These are phyloP conservation scores for Zoysia matrella DNA, from an alignment of 202 grass and related monocot genomes.

Conservation along the genomic window DNA sequence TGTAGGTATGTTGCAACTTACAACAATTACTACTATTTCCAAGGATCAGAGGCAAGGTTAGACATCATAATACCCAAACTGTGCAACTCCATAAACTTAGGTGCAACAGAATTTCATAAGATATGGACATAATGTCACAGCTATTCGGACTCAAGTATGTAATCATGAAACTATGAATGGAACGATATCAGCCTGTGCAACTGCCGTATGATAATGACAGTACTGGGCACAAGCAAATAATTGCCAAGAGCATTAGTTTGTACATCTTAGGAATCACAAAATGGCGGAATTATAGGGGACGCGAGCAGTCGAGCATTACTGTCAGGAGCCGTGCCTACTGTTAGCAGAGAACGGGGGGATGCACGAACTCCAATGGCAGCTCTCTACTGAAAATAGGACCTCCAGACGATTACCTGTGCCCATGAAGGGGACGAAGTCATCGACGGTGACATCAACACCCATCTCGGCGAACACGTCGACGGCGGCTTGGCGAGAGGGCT, in stretches of 20 bases:
- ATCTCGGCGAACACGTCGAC: conserved; percentile 93
- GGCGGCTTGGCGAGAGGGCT: conserved; percentile 74
- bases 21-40: neutral
- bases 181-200: neutral
- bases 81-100: conserved; percentile 16
- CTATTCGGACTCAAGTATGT: conserved; percentile 17
- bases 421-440: conserved; percentile 95
- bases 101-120: conserved; percentile 16
- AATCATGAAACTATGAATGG: conserved; percentile 9
- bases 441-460: conserved; percentile 75
- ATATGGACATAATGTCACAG: neutral
- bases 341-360: neutral
- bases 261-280: neutral
- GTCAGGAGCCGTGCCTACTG: neutral
- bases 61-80: neutral
- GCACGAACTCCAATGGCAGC: conserved; percentile 5
- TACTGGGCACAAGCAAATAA: neutral
- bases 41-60: conserved; percentile 25
- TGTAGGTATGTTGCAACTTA: neutral
- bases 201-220: neutral
- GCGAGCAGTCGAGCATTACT: conserved; percentile 2
- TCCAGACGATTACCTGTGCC: conserved; percentile 69
- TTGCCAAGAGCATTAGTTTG: neutral
- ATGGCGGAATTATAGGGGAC: neutral
- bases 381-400: neutral